Base-by-base conservation (phyloP, 768 basidiomycete genomes). In the Termitomyces sp. region DNA sequence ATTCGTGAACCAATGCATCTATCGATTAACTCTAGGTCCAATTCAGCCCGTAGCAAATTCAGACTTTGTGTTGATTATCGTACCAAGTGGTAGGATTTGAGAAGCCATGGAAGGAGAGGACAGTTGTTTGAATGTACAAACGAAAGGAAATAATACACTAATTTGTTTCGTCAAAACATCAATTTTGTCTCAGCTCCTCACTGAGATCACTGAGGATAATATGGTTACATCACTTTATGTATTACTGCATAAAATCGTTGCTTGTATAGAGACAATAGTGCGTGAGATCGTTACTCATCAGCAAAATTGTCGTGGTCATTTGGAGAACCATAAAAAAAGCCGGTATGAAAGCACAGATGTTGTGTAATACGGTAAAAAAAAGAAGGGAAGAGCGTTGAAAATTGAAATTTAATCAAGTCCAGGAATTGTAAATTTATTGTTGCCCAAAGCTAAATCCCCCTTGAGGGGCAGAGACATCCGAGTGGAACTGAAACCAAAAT, bases 391-490 rank as follows among this genome's bases (percentile, higher is more conserved):
- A 32, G 9, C 34, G 34, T 34, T 14, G 34, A 24, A 7, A 7
- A 28, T 28, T n/a, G n/a, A 28, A 28, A 48, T 34, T 48, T 9
- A 35, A 2, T 38, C 7, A 38, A 24, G 35, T 37, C 48, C 48
- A 40, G 15, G 41, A 45, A 28, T 28, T 19, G 24, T 50, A 19
- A 21, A 55, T 55, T 68, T 64, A 76, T 74, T 78, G 78, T 70
- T 85, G 83, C 59, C 88, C 93, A 67, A 98, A 98, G 68, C 83
- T 92, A 83, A 98, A 98, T 14, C 96, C 96, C 58, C 96, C 95
- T 68, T 93, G 90, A 57, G 96, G 95, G 38, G 88, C 92, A 62
- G 80, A 83, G 64, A 92, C 83, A 71, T 90, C 89, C 48, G 85
- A 79, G 68, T 92, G 86, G 81, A 95, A 93, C 85, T 90, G 60